Base-by-base conservation (phyloP, 768 basidiomycete species). In the Russula olivacea region DNA sequence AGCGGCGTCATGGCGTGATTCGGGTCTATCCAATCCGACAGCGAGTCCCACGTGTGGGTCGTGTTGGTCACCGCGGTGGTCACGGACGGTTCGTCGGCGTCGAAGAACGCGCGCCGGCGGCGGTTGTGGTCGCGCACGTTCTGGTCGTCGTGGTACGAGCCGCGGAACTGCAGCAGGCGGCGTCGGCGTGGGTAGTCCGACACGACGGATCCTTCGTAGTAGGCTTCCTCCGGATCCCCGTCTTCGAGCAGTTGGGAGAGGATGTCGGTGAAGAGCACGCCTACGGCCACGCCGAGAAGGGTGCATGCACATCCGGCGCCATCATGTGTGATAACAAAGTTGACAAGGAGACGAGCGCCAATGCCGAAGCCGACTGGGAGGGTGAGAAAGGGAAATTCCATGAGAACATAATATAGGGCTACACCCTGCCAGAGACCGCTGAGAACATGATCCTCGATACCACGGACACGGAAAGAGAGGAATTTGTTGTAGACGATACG, bases 381-480 rank as follows among this genome's bases (percentile, higher is more conserved):
- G 41, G 80, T 79, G 40, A 87, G 74, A 63, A 78, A 76, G 52
- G 80, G 78, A 59, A 79, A 78, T 70, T 81, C 78, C 68, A 76
- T 83, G 65, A 82, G 79, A 59, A 86, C 78, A 69, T 83, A 86
- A 69, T 89, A 86, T 56, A 92, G 76, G 28, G 81, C 86, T 66
- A 88, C 83, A 55, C 89, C 89, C 72, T 90, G 87, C 80, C 87
- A 85, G 68, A 86, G 79, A 55, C 89, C 89, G 55, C 81, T 74
- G 61, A 92, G 82, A 71, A 90, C 74, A 68, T 79, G 78, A 69
- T 88, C 82, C 63, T 81, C 80, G 47, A 86, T 72, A 67, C 81
- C 74, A 30, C 81, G 65, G 23, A 71, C 68, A 32, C 72, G 62
- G 76, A 76, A 66, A 75, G 76, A 65, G 78, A 82, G 66, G 83